phyloP scores from a whole-genome alignment of 2,329 filamentous ascomycete genomes.

The Aureobasidium uvarum region DNA sequence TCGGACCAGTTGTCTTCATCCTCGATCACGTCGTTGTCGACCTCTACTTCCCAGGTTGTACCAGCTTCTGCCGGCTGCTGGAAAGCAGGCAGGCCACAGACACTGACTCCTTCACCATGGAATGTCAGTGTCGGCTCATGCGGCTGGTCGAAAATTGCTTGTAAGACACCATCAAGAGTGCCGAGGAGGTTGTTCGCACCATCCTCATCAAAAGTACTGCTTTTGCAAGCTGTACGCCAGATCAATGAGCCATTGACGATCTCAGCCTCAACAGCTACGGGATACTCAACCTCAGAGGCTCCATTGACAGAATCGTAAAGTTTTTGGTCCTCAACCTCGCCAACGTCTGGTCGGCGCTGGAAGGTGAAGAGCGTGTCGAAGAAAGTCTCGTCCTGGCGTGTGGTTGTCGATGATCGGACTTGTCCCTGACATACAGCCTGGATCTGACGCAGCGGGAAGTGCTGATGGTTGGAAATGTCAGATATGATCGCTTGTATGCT shows the following conservation, averaged over 20 bases:
- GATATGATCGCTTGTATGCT: constrained; percentile 71
- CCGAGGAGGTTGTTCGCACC: constrained; percentile 55
- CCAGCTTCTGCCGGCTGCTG: constrained; percentile 15
- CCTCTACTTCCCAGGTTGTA: neutral
- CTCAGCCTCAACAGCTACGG: constrained; percentile 80
- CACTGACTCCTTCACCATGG: constrained; percentile 52
- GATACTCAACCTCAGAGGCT: constrained; percentile 71
- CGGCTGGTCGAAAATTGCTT: constrained; percentile 53
- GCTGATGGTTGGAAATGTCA: constrained; percentile 67
- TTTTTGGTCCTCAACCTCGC: constrained; percentile 25
- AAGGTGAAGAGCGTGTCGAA: constrained; percentile 68
- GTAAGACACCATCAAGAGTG: constrained; percentile 60
- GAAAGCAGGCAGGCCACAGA: constrained; percentile 63
- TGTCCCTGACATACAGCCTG: constrained; percentile 53
- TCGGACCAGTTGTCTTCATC: constrained; percentile 35
- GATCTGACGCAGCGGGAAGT: constrained; percentile 72
- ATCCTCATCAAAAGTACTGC: constrained; percentile 49
- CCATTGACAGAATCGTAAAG: constrained; percentile 65
- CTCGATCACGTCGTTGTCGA: neutral
- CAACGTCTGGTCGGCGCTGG: constrained; percentile 53
- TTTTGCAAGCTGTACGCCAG: constrained; percentile 72
- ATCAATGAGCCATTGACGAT: constrained; percentile 53
- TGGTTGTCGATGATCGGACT: constrained; percentile 34
- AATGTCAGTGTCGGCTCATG: constrained; percentile 57
- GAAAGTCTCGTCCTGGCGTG: constrained; percentile 35